These are phyloP conservation scores for Pelagophyceae sp. DNA, from an alignment of 352 stramenopile genomes.

Conservation along the genomic window DNA sequence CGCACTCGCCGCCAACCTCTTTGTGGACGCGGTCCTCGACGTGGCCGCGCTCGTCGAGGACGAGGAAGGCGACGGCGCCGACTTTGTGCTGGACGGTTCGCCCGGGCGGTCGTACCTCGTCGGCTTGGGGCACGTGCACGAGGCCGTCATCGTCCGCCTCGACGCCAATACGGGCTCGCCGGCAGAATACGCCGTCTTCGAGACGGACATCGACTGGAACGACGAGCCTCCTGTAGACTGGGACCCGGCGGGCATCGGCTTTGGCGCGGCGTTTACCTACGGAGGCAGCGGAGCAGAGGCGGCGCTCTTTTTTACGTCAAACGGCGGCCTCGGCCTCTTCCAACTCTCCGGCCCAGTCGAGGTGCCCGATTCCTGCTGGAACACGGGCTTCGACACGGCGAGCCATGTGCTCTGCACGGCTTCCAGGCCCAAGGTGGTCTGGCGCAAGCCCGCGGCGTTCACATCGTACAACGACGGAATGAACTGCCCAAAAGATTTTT, in stretches of 20 bases:
- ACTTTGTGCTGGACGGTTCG: neutral
- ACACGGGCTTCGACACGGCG: constrained; percentile 1
- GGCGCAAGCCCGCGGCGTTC: neutral
- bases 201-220: neutral
- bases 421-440: neutral
- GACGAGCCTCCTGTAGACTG: neutral
- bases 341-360: neutral
- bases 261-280: constrained; percentile 6
- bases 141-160: neutral
- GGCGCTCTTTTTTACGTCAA: neutral
- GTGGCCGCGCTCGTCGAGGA: neutral
- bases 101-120: neutral
- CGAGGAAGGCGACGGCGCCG: neutral
- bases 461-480: neutral
- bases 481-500: neutral
- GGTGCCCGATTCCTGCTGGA: constrained; percentile 2
- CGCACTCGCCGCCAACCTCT: neutral
- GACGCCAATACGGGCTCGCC: neutral
- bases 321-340: neutral
- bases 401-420: neutral
- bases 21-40: neutral
- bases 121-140: neutral
- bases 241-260: neutral
- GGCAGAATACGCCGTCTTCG: neutral
- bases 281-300: too few species aligned